Evolutionary conservation across 371 early-diverging fungal genomes (phyloP).

Genomic region (Mucor lusitanicus): DNA sequence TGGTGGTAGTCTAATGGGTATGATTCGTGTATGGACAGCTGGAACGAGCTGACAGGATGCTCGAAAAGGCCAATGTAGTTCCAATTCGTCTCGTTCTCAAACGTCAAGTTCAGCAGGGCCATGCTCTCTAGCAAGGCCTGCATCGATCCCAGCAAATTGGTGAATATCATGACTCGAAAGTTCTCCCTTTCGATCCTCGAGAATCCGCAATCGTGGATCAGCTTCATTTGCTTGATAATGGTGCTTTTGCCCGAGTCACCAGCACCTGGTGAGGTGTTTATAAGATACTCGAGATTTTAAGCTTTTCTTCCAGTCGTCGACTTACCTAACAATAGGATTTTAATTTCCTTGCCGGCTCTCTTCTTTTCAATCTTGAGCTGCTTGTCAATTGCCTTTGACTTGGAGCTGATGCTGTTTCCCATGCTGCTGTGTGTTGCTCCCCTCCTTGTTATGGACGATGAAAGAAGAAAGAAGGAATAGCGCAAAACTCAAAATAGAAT

Average conservation of each 20-base stretch:
- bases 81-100: slow-evolving; percentile 59
- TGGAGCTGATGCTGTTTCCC: slow-evolving; percentile 77
- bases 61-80: slow-evolving; percentile 25
- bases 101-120: slow-evolving; percentile 68
- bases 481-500: background rate
- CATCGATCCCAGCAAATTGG: slow-evolving; percentile 88
- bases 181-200: slow-evolving; percentile 79
- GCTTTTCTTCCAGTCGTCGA: background rate
- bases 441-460: background rate
- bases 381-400: slow-evolving; percentile 87
- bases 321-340: slow-evolving; percentile 91
- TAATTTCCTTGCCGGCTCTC: slow-evolving; percentile 83
- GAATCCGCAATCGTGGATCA: slow-evolving; percentile 92
- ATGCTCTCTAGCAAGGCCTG: slow-evolving; percentile 88
- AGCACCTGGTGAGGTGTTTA: slow-evolving; percentile 70
- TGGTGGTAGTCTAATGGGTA: slow-evolving; percentile 71
- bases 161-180: slow-evolving; percentile 85
- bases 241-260: slow-evolving; percentile 97
- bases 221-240: slow-evolving; percentile 94
- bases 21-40: slow-evolving; percentile 50
- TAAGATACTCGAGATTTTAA: background rate
- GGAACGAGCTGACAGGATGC: slow-evolving; percentile 15
- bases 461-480: background rate
- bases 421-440: slow-evolving; percentile 7
- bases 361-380: slow-evolving; percentile 78